A percentile compares a stretch with the other conserved stretches of the same genome.
Evolutionary conservation across 2,329 filamentous ascomycete species (phyloP).

Genomic region (Neonectria coccinea): DNA sequence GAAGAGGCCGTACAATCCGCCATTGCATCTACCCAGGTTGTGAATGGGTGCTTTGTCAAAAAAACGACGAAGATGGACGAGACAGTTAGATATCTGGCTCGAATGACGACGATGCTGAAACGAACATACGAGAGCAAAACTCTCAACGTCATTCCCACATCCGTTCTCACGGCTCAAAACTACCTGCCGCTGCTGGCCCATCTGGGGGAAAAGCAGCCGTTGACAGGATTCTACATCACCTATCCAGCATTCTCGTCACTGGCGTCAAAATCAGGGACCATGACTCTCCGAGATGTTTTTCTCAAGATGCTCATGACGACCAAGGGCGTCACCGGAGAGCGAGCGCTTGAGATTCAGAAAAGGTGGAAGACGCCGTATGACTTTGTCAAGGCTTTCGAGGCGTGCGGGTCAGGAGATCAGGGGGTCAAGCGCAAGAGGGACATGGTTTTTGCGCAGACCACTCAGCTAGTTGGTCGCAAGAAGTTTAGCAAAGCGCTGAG

Average conservation of each 20-base stretch:
- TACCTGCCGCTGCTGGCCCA: constrained; percentile 74
- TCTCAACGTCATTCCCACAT: constrained; percentile 74
- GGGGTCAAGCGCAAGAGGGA: constrained; percentile 68
- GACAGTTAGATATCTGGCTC: constrained; percentile 78
- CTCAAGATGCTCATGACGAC: constrained; percentile 90
- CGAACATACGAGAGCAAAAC: constrained; percentile 70
- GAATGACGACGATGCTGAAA: constrained; percentile 77
- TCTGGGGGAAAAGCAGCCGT: constrained; percentile 64
- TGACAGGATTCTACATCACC: constrained; percentile 69
- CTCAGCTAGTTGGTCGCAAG: constrained; percentile 72
- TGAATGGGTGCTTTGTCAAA: constrained; percentile 84
- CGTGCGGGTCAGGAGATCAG: constrained; percentile 61
- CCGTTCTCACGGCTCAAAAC: constrained; percentile 70
- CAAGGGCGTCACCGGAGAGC: constrained; percentile 79
- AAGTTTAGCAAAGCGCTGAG: constrained; percentile 75
- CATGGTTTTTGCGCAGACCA: constrained; percentile 69
- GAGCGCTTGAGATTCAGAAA: constrained; percentile 82
- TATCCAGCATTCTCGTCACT: constrained; percentile 79
- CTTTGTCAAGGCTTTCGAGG: constrained; percentile 76
- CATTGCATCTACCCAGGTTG: constrained; percentile 81
- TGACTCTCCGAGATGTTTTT: constrained; percentile 80
- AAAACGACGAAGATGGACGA: constrained; percentile 81
- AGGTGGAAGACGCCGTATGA: constrained; percentile 80
- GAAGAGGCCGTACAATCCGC: constrained; percentile 77
- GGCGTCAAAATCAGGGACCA: constrained; percentile 79